Evolutionary conservation across 306 rosid species (phyloP).

Genomic region (Quercus robur): DNA sequence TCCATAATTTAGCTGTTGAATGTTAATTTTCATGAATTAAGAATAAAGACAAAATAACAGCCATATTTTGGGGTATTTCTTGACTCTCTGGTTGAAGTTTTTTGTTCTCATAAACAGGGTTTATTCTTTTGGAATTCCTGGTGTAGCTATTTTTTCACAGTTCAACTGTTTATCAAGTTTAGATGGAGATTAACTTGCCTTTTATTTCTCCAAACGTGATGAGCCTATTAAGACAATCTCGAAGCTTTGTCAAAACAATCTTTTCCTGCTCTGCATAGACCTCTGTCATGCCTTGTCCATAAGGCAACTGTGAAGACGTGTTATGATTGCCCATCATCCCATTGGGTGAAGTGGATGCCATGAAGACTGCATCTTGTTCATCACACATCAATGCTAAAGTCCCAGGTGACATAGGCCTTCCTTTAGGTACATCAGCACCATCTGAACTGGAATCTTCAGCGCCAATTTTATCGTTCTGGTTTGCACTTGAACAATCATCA

Average conservation of each 20-base stretch:
- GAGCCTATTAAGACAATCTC: conserved; percentile 85
- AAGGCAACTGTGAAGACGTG: conserved; percentile 60
- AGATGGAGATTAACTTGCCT: conserved; percentile 58
- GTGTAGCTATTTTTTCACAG: background rate
- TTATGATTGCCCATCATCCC: conserved; percentile 53
- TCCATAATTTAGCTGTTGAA: background rate
- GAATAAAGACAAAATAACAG: background rate
- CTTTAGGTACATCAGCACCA: conserved; percentile 61
- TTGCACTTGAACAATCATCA: conserved; percentile 77
- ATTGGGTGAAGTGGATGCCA: conserved; percentile 70
- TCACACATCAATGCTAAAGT: conserved; percentile 99
- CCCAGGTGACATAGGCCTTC: conserved; percentile 95
- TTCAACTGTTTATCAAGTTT: background rate
- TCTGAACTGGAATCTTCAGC: conserved; percentile 71
- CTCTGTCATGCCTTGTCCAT: conserved; percentile 79
- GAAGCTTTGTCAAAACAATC: conserved; percentile 68
- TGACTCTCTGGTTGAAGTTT: background rate
- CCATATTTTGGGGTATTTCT: background rate
- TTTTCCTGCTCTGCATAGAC: conserved; percentile 83
- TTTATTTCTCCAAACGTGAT: conserved; percentile 94
- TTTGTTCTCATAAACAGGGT: background rate
- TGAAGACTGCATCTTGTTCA: conserved; percentile 88
- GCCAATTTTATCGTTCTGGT: conserved; percentile 61
- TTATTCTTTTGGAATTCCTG: background rate
- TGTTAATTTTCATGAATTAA: background rate